Percentiles rank a stretch among this genome's conserved stretches.
Evolutionary conservation across 1,139 yeast species (phyloP).

Genomic region (Groenewaldozyma sp.): DNA sequence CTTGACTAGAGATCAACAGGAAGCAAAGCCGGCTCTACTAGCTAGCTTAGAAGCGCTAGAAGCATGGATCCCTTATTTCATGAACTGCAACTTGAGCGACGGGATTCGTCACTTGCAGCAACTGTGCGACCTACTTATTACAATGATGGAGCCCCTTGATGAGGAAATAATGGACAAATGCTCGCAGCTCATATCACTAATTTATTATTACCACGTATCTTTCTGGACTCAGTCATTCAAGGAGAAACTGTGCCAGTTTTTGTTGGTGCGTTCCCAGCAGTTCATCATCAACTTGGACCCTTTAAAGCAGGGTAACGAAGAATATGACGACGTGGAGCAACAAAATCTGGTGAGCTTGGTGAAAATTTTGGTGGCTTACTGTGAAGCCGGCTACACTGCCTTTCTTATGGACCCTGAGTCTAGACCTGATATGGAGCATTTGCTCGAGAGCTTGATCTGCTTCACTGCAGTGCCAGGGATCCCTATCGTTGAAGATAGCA

Average conservation of each 20-base stretch:
- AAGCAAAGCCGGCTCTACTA: background rate
- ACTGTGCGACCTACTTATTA: constrained; percentile 31
- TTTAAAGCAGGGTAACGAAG: constrained; percentile 3
- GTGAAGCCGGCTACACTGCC: constrained; percentile 10
- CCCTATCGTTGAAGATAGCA: constrained; percentile 58
- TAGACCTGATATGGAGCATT: constrained; percentile 5
- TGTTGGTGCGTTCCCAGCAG: constrained; percentile 7
- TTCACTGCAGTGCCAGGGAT: constrained; percentile 52
- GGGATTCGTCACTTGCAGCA: constrained; percentile 29
- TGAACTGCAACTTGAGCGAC: constrained; percentile 20
- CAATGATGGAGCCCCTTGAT: constrained; percentile 31
- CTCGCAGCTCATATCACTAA: constrained; percentile 14
- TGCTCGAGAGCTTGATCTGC: constrained; percentile 34
- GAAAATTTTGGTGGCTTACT: constrained; percentile 11
- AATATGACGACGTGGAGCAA: background rate
- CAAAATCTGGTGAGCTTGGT: constrained; percentile 7
- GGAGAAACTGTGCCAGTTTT: constrained; percentile 8
- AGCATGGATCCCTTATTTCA: constrained; percentile 18
- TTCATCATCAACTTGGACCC: background rate
- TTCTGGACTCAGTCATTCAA: constrained; percentile 15
- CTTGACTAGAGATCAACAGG: background rate
- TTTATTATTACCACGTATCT: constrained; percentile 10
- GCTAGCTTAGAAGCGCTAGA: constrained; percentile 9
- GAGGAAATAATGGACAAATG: constrained; percentile 21
- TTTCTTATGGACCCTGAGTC: constrained; percentile 11